Percentiles rank a stretch among this genome's conserved stretches.
phyloP scores from a whole-genome alignment of 208 protist genomes.

The Leishmania braziliensis region DNA sequence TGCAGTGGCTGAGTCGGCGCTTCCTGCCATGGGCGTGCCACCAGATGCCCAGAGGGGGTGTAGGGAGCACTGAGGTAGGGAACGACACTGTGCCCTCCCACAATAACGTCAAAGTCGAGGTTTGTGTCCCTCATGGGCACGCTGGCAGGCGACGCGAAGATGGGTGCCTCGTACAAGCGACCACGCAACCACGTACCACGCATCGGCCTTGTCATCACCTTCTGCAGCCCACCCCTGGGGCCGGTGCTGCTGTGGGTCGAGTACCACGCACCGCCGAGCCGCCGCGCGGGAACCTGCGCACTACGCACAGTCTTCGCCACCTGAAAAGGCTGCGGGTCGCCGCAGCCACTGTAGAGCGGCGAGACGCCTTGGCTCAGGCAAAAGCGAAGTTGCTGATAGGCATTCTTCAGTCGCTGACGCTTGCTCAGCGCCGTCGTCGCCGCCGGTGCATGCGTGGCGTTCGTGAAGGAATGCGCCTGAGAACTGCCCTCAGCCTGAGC shows the following conservation, averaged over 20 bases:
- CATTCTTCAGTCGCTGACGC: slow-evolving; percentile 13
- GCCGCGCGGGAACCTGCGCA: neutral
- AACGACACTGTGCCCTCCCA: neutral
- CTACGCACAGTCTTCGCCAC: neutral
- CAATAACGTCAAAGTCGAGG: neutral
- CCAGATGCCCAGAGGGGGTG: neutral
- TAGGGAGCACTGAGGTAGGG: neutral
- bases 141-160: neutral
- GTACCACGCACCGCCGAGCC: neutral
- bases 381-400: slow-evolving; percentile 21
- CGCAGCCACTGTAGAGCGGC: neutral
- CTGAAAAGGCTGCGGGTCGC: neutral
- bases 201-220: neutral
- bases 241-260: neutral
- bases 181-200: neutral
- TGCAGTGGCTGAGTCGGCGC: neutral
- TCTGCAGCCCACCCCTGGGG: neutral
- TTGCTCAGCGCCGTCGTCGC: neutral
- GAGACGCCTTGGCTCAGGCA: neutral
- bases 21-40: neutral
- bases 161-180: neutral
- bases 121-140: neutral
- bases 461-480: neutral
- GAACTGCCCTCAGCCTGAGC: no score
- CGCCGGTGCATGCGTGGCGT: neutral